A percentile compares a stretch with the other conserved stretches of the same genome.
phyloP scores from a whole-genome alignment of 352 stramenopile species.

The Pythium pyrilobum region DNA sequence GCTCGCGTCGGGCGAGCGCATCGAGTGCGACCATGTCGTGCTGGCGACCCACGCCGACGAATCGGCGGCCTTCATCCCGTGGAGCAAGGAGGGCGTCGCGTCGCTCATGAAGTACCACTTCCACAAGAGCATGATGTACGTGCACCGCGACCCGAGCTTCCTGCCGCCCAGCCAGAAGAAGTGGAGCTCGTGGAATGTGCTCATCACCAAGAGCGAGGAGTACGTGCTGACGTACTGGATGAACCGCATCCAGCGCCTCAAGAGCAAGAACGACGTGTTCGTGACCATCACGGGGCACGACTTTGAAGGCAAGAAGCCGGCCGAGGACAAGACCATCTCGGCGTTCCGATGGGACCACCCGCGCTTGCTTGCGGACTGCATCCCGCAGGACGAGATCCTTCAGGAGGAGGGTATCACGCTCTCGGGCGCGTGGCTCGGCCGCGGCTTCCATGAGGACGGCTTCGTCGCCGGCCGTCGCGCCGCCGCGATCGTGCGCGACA shows the following conservation, averaged over 20 bases:
- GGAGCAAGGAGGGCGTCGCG: conserved; percentile 54
- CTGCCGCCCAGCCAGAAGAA: conserved; percentile 69
- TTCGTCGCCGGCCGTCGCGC: conserved; percentile 80
- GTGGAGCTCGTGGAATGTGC: conserved; percentile 84
- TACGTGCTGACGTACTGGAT: conserved; percentile 90
- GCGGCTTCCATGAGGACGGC: conserved; percentile 84
- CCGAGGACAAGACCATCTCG: conserved; percentile 46
- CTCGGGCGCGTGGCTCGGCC: conserved; percentile 74
- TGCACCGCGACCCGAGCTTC: conserved; percentile 75
- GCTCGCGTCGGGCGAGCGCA: conserved; percentile 58
- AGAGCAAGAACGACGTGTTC: conserved; percentile 83
- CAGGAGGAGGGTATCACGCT: conserved; percentile 80
- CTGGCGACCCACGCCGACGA: conserved; percentile 78
- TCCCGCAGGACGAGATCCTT: conserved; percentile 84
- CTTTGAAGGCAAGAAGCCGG: conserved; percentile 57
- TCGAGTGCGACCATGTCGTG: conserved; percentile 83
- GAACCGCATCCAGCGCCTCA: conserved; percentile 85
- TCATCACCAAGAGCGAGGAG: conserved; percentile 78
- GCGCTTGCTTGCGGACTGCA: conserved; percentile 72
- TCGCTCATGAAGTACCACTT: conserved; percentile 78
- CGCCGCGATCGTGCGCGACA: conserved; percentile 71
- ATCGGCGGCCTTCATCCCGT: conserved; percentile 66
- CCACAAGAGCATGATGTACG: conserved; percentile 88
- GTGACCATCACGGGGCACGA: conserved; percentile 82
- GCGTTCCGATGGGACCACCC: conserved; percentile 85